These are phyloP conservation scores for Oidium heveae DNA, from an alignment of 2,329 filamentous ascomycete genomes.

Conservation along the genomic window DNA sequence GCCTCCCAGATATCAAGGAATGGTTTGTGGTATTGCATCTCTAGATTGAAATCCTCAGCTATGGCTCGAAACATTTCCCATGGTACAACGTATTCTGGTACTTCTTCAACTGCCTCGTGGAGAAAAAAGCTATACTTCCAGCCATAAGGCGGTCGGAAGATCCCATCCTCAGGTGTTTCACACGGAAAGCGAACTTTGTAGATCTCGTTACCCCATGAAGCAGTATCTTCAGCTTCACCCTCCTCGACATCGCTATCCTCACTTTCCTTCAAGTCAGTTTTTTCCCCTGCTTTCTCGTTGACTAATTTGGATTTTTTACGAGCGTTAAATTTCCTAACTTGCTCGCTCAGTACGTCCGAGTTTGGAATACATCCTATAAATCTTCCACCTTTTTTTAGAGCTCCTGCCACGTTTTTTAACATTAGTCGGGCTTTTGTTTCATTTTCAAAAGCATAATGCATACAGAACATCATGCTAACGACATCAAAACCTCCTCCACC, in stretches of 20 bases:
- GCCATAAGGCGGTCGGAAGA: slow-evolving; percentile 83
- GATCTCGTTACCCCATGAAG: slow-evolving; percentile 80
- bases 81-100: slow-evolving; percentile 91
- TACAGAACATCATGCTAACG: slow-evolving; percentile 97
- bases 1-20: slow-evolving; percentile 82
- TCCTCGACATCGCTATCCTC: slow-evolving; percentile 27
- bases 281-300: slow-evolving; percentile 9
- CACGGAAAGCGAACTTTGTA: slow-evolving; percentile 78
- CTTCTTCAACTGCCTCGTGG: slow-evolving; percentile 83
- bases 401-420: slow-evolving; percentile 75
- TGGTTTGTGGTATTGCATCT: slow-evolving; percentile 76
- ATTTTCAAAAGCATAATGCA: slow-evolving; percentile 94
- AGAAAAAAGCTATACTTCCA: slow-evolving; percentile 98
- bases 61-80: slow-evolving; percentile 94
- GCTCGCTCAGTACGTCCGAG: slow-evolving; percentile 64
- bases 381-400: slow-evolving; percentile 76
- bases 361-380: slow-evolving; percentile 96
- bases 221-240: slow-evolving; percentile 34
- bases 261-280: slow-evolving; percentile 10
- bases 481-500: slow-evolving; percentile 72
- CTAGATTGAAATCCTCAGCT: slow-evolving; percentile 89
- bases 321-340: slow-evolving; percentile 54
- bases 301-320: slow-evolving; percentile 18
- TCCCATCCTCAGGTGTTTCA: slow-evolving; percentile 57
- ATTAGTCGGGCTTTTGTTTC: slow-evolving; percentile 77